Conservation (phyloP, 2,329 filamentous ascomycete species). For the Cryphonectria naterciae region DNA sequence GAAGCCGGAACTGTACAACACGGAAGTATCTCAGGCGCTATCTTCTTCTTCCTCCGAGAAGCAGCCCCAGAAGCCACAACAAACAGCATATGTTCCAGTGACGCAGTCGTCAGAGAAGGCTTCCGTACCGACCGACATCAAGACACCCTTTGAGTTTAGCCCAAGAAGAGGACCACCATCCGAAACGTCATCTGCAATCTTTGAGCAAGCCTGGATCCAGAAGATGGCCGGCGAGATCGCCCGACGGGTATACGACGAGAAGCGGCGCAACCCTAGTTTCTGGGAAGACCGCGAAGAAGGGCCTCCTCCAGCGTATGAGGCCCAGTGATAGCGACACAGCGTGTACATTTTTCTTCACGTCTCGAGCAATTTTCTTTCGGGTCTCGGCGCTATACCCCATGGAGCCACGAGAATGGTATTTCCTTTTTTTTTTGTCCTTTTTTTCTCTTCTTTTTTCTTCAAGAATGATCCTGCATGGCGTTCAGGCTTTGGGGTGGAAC, state of each 20-base stretch:
- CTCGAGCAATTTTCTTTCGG: neutral
- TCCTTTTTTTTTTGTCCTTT: slow-evolving; percentile 1
- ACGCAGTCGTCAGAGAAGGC: slow-evolving; percentile 36
- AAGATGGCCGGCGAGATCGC: slow-evolving; percentile 96
- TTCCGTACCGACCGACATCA: slow-evolving; percentile 35
- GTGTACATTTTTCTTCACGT: slow-evolving; percentile 21
- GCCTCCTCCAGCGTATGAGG: slow-evolving; percentile 67
- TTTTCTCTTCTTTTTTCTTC: neutral
- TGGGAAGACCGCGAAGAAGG: slow-evolving; percentile 61
- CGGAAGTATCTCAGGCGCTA: slow-evolving; percentile 32
- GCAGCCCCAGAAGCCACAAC: slow-evolving; percentile 12
- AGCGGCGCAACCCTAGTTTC: slow-evolving; percentile 58
- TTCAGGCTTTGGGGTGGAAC: slow-evolving; percentile 24
- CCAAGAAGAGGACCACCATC: slow-evolving; percentile 44
- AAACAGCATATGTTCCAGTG: slow-evolving; percentile 9
- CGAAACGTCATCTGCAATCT: slow-evolving; percentile 62
- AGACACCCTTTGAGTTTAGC: slow-evolving; percentile 37
- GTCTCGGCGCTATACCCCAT: slow-evolving; percentile 29
- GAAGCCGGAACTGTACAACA: slow-evolving; percentile 40
- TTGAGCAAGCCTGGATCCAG: slow-evolving; percentile 84
- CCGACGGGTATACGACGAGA: slow-evolving; percentile 84
- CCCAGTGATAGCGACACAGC: slow-evolving; percentile 40
- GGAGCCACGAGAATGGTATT: slow-evolving; percentile 27
- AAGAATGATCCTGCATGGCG: slow-evolving; percentile 27
- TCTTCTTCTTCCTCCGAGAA: slow-evolving; percentile 31